Evolutionary conservation across 192 early-diverging fungal species (phyloP), one percentile per base, ranked within the genome.

Genomic region (Coemansia sp.): DNA sequence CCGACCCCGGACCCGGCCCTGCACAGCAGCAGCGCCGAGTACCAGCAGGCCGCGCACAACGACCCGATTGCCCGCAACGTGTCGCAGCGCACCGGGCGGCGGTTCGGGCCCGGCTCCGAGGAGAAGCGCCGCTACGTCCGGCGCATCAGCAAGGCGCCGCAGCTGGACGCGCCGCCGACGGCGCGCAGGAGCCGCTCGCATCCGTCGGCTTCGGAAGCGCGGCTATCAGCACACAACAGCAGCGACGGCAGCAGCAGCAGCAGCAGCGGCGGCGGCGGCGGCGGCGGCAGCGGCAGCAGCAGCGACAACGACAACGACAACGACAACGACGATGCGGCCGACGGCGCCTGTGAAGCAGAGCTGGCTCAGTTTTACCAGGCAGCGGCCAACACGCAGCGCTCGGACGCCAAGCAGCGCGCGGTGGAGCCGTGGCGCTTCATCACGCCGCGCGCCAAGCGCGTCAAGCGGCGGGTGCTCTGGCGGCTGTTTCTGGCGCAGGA

Each of bases 401-500:
- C 12, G 4, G 53, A 59, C 37, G 41, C 61, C 3, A 60, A 61
- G 37, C 33, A 57, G 6, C 61, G 40, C 19, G 65, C 63, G 35
- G 31, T 78, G n/a, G 75, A 78, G 20, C 36, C 64, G 0, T 78
- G 75, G 75, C 63, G 75, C 28, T 78, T 78, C 26, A 61, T 78
- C 20, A 36, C 63, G 23, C 68, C 75, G 13, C 64, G 75, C 28
- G 54, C 53, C 23, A 78, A 78, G 50, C 64, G 75, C 21, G 64
- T 78, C 58, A 78, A 78, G 57, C 69, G 75, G 0, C 60, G 69
- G 12, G 75, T 63, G 28, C 66, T 80, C 5, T 71, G 73, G 67
- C 72, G 79, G 3, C 45, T 72, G 61, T 80, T 80, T 23, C 48
- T 80, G 40, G 79, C 79, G 8, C 79, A 80, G 47, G 72, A 80